Percentiles rank a stretch among this genome's conserved stretches.
These are phyloP conservation scores for Ceratobasidium sp. DNA, from an alignment of 1,284 basidiomycete genomes.

Conservation along the genomic window DNA sequence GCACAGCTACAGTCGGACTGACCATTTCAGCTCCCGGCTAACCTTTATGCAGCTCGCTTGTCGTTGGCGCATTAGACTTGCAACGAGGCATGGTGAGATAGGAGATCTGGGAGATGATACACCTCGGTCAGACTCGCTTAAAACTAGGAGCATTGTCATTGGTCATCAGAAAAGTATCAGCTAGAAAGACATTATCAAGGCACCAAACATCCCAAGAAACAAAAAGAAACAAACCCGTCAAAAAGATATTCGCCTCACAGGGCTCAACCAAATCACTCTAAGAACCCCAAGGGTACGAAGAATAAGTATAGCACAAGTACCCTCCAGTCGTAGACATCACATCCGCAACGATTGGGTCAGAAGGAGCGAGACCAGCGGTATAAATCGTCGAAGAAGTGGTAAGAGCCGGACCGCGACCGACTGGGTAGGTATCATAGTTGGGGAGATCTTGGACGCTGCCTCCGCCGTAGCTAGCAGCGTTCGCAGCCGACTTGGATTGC, in stretches of 20 bases:
- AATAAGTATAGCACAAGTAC: slow-evolving; percentile 42
- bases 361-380: slow-evolving; percentile 9
- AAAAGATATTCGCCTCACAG: neutral
- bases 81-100: too few relatives aligned
- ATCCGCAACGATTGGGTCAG: slow-evolving; percentile 21
- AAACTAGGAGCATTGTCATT: too few relatives aligned
- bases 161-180: neutral
- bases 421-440: slow-evolving; percentile 37
- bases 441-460: slow-evolving; percentile 37
- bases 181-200: slow-evolving; percentile 16
- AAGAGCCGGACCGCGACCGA: slow-evolving; percentile 2
- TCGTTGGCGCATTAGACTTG: too few relatives aligned
- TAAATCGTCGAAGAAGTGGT: slow-evolving; percentile 17
- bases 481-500: slow-evolving; percentile 29
- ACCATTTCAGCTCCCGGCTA: too few relatives aligned
- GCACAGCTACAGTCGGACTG: too few relatives aligned
- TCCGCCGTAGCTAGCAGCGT: slow-evolving; percentile 38
- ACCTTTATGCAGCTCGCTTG: too few relatives aligned
- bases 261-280: neutral
- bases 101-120: too few relatives aligned
- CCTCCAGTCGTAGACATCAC: slow-evolving; percentile 44
- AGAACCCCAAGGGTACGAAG: neutral
- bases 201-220: slow-evolving; percentile 1
- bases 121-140: too few relatives aligned
- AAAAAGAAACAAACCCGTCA: neutral